Base-by-base conservation (phyloP, 495 filamentous ascomycete species). In the Cladorrhinum samala region DNA sequence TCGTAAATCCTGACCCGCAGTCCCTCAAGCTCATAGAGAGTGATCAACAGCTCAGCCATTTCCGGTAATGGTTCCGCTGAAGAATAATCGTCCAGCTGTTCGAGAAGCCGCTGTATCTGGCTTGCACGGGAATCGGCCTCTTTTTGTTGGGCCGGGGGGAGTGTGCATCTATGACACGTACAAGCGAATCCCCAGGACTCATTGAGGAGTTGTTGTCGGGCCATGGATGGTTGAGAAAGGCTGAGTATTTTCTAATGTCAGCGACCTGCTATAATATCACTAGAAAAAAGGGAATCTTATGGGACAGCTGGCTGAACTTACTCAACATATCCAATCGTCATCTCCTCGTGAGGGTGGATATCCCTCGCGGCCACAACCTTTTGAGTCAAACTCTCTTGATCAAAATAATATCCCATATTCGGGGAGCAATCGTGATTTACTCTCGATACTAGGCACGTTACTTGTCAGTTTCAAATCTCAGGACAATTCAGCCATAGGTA, bases 131-230 rank as follows among this genome's bases (percentile, higher is more conserved):
- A 39, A 30, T 69, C 63, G 9, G 69, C 69, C 37, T 68, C 64
- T 30, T 57, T 59, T 27, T 59, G 55, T 25, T 56, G n/a, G 25
- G 63, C 58, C n/a, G 60, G 46, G 16, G 66, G 49, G 16, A 52
- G 55, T 30, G 47, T 60, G 60, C 69, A 72, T 17, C 66, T 60
- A 3, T 52, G 21, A 54, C 69, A 72, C 19, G 62, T 46, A 58
- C 69, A 72, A 9, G 49, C 30, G 52, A 72, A 72, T 9, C 59
- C 61, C 69, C 68, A 72, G 49, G 59, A 57, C 18, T 60, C 56
- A 13, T 47, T 17, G 16, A 68, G 55, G 23, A 57, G 63, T 9
- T 52, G 43, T 16, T 64, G 60, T n/a, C 68, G 56, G 5, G 36
- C 46, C 7, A 56, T 25, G 4, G 56, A 54, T 3, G 62, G 46